phyloP scores from a whole-genome alignment of 2,329 filamentous ascomycete species.

The Pestalotiopsis sp. region DNA sequence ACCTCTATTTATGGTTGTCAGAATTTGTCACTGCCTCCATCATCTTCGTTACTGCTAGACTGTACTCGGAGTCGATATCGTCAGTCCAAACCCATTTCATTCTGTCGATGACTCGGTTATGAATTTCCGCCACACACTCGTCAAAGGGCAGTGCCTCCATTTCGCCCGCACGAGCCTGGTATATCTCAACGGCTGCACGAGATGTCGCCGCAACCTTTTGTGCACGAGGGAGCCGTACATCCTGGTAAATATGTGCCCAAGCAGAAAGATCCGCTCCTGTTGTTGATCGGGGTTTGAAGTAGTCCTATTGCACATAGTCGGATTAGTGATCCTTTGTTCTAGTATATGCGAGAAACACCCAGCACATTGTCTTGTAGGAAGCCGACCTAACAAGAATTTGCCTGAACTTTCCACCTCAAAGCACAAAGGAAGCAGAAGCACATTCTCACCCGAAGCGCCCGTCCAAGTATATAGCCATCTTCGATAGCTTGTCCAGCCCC shows the following conservation, averaged over 20 bases:
- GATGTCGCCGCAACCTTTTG: constrained; percentile 32
- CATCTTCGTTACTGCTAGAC: neutral
- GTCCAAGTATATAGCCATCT: constrained; percentile 33
- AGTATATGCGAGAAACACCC: constrained; percentile 13
- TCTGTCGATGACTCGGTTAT: constrained; percentile 24
- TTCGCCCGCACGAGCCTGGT: constrained; percentile 35
- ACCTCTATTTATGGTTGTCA: neutral
- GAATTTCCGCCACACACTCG: constrained; percentile 34
- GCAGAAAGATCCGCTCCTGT: neutral
- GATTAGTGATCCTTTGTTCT: constrained; percentile 19
- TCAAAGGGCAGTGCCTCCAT: constrained; percentile 35
- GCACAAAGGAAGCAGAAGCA: constrained; percentile 12
- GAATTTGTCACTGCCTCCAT: neutral
- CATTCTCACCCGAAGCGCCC: constrained; percentile 23
- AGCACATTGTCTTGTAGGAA: neutral
- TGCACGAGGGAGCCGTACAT: constrained; percentile 32
- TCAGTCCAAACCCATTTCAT: constrained; percentile 35
- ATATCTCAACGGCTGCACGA: constrained; percentile 32
- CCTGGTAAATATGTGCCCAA: constrained; percentile 31
- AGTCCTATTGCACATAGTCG: neutral
- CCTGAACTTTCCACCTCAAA: no score
- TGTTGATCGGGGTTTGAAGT: neutral
- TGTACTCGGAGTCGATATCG: constrained; percentile 29
- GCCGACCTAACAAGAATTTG: no score
- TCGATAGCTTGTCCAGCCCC: constrained; percentile 46